Percentiles rank a stretch among this genome's conserved stretches.
These are phyloP conservation scores for Teratosphaeria destructans DNA, from an alignment of 2,329 filamentous ascomycete genomes.

Conservation along the genomic window DNA sequence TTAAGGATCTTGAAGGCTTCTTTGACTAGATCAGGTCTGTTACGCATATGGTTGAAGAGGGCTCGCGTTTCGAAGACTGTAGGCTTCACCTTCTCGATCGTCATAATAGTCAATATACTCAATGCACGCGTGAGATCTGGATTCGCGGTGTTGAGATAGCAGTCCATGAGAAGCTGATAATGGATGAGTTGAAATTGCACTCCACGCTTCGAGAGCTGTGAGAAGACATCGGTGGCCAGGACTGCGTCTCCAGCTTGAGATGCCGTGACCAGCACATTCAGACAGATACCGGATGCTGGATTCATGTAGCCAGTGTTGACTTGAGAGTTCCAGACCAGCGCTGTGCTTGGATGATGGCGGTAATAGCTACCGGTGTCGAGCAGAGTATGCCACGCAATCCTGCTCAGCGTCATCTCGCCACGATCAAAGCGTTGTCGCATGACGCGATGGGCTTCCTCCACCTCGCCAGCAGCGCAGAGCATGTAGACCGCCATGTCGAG, in stretches of 20 bases:
- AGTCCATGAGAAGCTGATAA: conserved; percentile 68
- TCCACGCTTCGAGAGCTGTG: conserved; percentile 49
- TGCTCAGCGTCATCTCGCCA: conserved; percentile 33
- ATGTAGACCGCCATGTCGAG: conserved; percentile 67
- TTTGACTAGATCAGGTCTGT: conserved; percentile 36
- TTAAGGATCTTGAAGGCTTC: conserved; percentile 49
- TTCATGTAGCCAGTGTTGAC: conserved; percentile 51
- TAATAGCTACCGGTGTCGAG: conserved; percentile 63
- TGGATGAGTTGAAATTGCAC: conserved; percentile 55
- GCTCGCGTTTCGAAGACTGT: conserved; percentile 52
- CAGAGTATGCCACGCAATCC: conserved; percentile 56
- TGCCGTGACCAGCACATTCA: conserved; percentile 62
- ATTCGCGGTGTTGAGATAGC: conserved; percentile 47
- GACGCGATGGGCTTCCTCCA: conserved; percentile 65
- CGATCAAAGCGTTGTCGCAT: conserved; percentile 48
- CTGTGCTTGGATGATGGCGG: conserved; percentile 50
- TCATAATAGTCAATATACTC: conserved; percentile 63
- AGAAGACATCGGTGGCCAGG: conserved; percentile 62
- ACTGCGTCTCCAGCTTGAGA: conserved; percentile 55
- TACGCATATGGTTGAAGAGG: conserved; percentile 48
- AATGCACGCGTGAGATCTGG: conserved; percentile 56
- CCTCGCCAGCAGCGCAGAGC: conserved; percentile 59
- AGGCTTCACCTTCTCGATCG: conserved; percentile 48
- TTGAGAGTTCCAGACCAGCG: conserved; percentile 59
- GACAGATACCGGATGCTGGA: conserved; percentile 54